These are phyloP conservation scores for Blakeslea trispora DNA, from an alignment of 371 early-diverging fungal species.

Conservation along the genomic window DNA sequence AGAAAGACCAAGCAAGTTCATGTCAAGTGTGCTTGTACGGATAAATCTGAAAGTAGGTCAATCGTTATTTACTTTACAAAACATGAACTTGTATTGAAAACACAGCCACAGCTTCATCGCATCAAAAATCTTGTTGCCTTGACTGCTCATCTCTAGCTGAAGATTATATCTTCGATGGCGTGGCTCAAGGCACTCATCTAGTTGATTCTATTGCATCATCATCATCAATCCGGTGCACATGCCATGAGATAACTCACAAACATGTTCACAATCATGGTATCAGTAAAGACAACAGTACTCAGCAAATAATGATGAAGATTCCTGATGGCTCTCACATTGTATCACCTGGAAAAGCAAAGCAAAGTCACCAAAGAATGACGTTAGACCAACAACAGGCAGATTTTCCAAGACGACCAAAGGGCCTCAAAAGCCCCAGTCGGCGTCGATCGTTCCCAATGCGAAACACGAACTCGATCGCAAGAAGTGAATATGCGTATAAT, in stretches of 20 bases:
- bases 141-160: background rate
- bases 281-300: no score
- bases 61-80: background rate
- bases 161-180: background rate
- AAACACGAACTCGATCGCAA: no score
- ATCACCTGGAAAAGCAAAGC: background rate
- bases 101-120: conserved; percentile 9
- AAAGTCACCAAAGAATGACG: background rate
- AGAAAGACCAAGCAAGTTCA: conserved; percentile 68
- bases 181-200: background rate
- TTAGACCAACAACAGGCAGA: no score
- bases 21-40: conserved; percentile 65
- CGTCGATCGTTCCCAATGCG: conserved; percentile 2
- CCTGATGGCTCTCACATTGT: background rate
- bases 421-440: conserved; percentile 15
- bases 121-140: background rate
- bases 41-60: conserved; percentile 24
- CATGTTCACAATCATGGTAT: no score
- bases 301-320: background rate
- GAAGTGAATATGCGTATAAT: no score
- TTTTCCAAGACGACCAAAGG: no score
- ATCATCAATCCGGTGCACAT: background rate
- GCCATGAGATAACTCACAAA: background rate
- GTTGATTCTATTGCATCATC: no score
- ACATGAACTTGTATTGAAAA: conserved; percentile 5